These are phyloP conservation scores for Colletotrichum sp. DNA, from an alignment of 2,329 filamentous ascomycete genomes.

Conservation along the genomic window DNA sequence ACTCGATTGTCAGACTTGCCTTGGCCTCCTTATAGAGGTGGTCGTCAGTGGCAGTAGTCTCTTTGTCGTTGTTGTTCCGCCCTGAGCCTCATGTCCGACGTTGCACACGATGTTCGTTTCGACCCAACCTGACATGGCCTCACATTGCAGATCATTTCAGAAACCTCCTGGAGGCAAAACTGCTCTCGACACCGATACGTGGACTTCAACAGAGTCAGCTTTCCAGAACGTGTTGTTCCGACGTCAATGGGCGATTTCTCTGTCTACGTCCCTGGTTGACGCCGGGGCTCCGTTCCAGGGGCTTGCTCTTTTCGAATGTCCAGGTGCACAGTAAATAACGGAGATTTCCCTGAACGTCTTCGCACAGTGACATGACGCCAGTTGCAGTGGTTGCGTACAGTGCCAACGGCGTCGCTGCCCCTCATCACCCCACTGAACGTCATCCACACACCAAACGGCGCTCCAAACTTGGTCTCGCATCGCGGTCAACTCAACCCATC, in stretches of 20 bases:
- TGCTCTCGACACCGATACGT: not conserved
- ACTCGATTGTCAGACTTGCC: not conserved
- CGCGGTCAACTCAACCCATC: not conserved
- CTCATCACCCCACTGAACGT: slow-evolving; percentile 22
- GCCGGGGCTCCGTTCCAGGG: not conserved
- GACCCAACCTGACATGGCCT: not conserved
- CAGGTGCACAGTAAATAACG: not conserved
- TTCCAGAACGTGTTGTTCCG: not conserved
- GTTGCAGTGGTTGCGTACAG: not conserved
- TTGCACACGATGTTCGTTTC: not conserved
- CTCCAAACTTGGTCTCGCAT: slow-evolving; percentile 9
- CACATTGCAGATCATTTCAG: not conserved
- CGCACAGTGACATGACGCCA: no score
- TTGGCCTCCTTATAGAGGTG: not conserved
- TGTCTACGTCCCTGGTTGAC: not conserved
- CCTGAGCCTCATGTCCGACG: not conserved
- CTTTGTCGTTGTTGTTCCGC: not conserved
- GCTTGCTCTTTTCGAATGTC: not conserved
- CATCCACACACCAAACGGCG: slow-evolving; percentile 8
- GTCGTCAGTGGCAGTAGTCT: not conserved
- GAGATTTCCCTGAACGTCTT: not conserved
- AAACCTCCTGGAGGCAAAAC: not conserved
- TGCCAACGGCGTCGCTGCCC: not conserved
- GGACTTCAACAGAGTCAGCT: not conserved
- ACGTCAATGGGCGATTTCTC: not conserved